Conservation (phyloP, 1,284 basidiomycete species). For the Microbotryum scabiosae region DNA sequence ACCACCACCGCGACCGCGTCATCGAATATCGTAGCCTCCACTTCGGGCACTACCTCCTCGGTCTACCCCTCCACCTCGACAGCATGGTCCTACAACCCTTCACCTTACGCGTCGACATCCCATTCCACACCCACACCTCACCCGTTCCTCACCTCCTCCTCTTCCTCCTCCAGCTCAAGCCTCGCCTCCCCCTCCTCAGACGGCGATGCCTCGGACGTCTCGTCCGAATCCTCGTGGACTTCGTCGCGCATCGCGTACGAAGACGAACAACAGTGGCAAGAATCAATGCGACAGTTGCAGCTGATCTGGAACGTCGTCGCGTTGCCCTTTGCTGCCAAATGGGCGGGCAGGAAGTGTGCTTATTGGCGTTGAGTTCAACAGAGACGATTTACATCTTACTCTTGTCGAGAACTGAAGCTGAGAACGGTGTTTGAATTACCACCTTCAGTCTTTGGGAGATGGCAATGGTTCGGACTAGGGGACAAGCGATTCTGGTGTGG, state of each 20-base stretch:
- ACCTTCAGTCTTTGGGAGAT: background rate
- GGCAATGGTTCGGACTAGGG: background rate
- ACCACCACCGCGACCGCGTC: no score
- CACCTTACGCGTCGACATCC: no score
- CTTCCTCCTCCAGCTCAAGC: background rate
- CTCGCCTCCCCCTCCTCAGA: background rate
- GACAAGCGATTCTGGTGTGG: background rate
- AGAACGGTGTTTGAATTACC: background rate
- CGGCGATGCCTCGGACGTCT: background rate
- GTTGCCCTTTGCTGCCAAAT: conserved; percentile 18
- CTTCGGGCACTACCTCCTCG: no score
- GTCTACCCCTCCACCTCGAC: no score
- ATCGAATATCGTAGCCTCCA: no score
- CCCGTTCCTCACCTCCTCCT: background rate
- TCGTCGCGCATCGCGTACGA: conserved; percentile 5
- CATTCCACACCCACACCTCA: no score
- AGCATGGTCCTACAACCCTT: no score
- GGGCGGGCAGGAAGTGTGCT: conserved; percentile 22
- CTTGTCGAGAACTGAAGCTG: background rate
- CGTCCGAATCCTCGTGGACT: conserved; percentile 11
- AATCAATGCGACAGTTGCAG: conserved; percentile 20
- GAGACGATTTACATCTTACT: no score
- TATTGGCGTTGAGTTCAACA: conserved; percentile 9
- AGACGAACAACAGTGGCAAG: conserved; percentile 27
- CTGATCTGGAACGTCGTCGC: conserved; percentile 20